Evolutionary conservation across 495 filamentous ascomycete genomes (phyloP).

Genomic region (Penicillium goetzii): DNA sequence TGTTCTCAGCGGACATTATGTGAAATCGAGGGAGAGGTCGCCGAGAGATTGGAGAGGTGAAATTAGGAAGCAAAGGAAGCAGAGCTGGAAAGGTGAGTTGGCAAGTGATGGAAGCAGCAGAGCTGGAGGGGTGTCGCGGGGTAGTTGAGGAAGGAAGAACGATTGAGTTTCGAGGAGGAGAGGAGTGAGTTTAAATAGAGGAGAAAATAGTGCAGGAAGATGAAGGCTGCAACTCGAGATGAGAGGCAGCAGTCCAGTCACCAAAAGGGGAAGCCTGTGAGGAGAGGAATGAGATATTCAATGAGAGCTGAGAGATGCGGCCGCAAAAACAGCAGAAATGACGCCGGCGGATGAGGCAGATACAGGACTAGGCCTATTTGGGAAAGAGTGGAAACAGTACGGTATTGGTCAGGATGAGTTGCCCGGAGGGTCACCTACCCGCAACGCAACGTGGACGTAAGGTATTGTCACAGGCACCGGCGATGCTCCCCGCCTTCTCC

Average conservation of each 20-base stretch:
- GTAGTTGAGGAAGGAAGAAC: constrained; percentile 4
- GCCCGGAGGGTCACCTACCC: neutral
- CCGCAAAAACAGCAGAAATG: constrained; percentile 15
- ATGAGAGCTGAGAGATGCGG: neutral
- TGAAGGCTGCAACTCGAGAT: neutral
- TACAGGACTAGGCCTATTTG: constrained; percentile 3
- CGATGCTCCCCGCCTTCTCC: constrained; percentile 40
- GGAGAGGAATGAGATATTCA: neutral
- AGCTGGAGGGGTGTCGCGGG: constrained; percentile 11
- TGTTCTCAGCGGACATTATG: constrained; percentile 42
- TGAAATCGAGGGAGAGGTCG: neutral
- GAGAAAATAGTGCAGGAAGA: neutral
- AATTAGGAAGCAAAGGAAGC: constrained; percentile 1
- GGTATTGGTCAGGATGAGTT: constrained; percentile 2
- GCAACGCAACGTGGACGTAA: constrained; percentile 28
- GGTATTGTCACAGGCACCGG: constrained; percentile 42
- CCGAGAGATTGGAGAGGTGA: constrained; percentile 3
- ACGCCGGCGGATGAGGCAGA: neutral
- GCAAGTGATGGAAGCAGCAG: constrained; percentile 6
- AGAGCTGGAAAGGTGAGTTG: constrained; percentile 3
- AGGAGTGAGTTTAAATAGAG: neutral
- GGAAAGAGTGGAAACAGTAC: constrained; percentile 7
- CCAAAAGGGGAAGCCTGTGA: neutral
- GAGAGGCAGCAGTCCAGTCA: neutral
- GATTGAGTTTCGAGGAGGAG: neutral